Evolutionary conservation across 1,139 yeast species (phyloP).

Genomic region (Geotrichum candidum): DNA sequence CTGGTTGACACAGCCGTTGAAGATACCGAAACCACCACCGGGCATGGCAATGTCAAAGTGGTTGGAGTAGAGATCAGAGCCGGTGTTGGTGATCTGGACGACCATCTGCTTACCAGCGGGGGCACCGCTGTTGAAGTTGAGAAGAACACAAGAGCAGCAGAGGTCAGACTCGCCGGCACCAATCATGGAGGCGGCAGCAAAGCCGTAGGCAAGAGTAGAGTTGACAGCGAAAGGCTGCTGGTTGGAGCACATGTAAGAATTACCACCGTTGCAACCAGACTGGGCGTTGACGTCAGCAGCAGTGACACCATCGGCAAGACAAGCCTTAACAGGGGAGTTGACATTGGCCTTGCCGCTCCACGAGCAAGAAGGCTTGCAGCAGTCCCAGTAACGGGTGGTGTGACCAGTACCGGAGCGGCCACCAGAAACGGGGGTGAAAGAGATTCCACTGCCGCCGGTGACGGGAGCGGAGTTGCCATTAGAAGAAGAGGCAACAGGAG

Average conservation of each 20-base stretch:
- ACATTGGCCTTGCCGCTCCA: constrained; percentile 21
- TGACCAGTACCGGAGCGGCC: constrained; percentile 20
- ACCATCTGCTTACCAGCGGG: constrained; percentile 18
- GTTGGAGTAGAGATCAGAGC: constrained; percentile 16
- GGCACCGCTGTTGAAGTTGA: constrained; percentile 17
- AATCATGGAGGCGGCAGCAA: constrained; percentile 20
- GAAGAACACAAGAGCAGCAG: constrained; percentile 19
- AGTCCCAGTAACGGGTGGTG: constrained; percentile 23
- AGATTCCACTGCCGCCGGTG: not conserved
- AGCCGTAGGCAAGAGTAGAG: constrained; percentile 19
- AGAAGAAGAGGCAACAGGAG: not conserved
- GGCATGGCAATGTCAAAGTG: constrained; percentile 21
- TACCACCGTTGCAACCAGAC: constrained; percentile 20
- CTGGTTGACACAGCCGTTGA: constrained; percentile 18
- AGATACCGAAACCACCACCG: constrained; percentile 21
- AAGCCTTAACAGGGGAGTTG: constrained; percentile 17
- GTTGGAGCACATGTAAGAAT: constrained; percentile 20
- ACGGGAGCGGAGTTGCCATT: not conserved
- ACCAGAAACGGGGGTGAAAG: constrained; percentile 13
- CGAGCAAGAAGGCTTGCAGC: constrained; percentile 22
- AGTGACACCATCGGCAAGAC: constrained; percentile 19
- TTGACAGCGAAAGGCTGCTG: constrained; percentile 20
- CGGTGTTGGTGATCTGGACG: constrained; percentile 22
- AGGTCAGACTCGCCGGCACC: constrained; percentile 17
- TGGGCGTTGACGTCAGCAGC: constrained; percentile 9